These are phyloP conservation scores for Thuidium tamariscinum DNA, from an alignment of 225 moss, liverwort and hornwort genomes.

Conservation along the genomic window DNA sequence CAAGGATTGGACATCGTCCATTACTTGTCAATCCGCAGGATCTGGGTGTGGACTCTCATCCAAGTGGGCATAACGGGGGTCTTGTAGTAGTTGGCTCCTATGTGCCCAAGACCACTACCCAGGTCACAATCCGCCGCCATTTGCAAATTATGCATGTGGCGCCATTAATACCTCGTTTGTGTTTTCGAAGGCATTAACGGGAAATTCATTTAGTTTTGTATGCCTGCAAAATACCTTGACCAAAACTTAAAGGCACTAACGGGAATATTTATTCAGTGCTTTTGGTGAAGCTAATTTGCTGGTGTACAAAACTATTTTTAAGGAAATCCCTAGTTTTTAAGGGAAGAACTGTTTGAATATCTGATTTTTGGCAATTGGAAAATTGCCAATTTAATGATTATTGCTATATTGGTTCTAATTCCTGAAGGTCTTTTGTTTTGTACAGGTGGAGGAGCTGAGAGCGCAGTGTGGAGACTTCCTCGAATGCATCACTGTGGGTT, in stretches of 20 bases:
- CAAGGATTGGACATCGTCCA: constrained; percentile 70
- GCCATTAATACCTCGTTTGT: neutral
- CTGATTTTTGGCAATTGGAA: neutral
- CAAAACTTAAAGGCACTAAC: neutral
- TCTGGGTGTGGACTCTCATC: constrained; percentile 38
- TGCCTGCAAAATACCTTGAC: too few species aligned
- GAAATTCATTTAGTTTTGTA: too few species aligned
- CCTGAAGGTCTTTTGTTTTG: neutral
- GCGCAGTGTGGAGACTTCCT: constrained; percentile 46
- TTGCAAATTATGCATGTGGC: neutral
- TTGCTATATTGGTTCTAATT: neutral
- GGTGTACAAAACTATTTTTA: neutral
- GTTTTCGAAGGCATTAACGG: neutral
- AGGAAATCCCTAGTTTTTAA: too few species aligned
- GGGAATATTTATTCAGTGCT: neutral
- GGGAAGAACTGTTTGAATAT: neutral
- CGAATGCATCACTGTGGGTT: constrained; percentile 63
- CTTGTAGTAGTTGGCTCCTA: constrained; percentile 85
- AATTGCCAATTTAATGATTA: neutral
- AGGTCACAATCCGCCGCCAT: constrained; percentile 23
- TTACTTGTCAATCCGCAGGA: constrained; percentile 50
- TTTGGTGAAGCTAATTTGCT: neutral
- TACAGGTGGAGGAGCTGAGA: constrained; percentile 71
- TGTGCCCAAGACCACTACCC: constrained; percentile 76
- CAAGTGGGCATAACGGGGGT: constrained; percentile 53